Percentiles rank a stretch among this genome's conserved stretches.
phyloP scores from a whole-genome alignment of 208 protist genomes.

The Trypanosoma cruzi region DNA sequence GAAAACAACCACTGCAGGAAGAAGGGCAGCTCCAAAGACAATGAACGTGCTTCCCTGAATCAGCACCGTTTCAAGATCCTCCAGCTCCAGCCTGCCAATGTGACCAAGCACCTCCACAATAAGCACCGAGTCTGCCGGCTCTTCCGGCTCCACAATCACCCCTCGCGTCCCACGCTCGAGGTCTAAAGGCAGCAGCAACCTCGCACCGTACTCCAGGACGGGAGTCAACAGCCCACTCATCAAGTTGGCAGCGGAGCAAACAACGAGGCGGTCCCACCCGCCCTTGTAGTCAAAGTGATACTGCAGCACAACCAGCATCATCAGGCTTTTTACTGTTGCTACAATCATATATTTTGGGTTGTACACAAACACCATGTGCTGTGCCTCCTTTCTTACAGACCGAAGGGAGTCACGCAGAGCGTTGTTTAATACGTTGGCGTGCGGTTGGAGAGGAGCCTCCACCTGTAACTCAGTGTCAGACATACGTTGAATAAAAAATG shows the following conservation, averaged over 20 bases:
- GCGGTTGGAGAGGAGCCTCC: background rate
- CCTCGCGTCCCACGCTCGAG: conserved; percentile 25
- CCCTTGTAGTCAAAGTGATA: conserved; percentile 58
- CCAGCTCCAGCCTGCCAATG: conserved; percentile 46
- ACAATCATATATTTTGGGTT: conserved; percentile 60
- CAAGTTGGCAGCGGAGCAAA: conserved; percentile 56
- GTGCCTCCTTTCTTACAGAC: conserved; percentile 41
- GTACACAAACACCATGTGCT: conserved; percentile 50
- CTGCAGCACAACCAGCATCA: conserved; percentile 62
- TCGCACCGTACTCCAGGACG: conserved; percentile 50
- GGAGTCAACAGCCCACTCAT: conserved; percentile 56
- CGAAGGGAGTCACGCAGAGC: conserved; percentile 42
- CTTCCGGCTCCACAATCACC: conserved; percentile 42
- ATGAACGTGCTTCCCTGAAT: conserved; percentile 66
- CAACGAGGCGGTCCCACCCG: conserved; percentile 55
- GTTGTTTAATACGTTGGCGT: conserved; percentile 42
- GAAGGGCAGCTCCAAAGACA: conserved; percentile 44
- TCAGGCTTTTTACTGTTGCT: conserved; percentile 47
- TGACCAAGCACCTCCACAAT: conserved; percentile 62
- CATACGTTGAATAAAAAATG: conserved; percentile 29
- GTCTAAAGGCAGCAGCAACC: conserved; percentile 35
- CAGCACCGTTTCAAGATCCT: conserved; percentile 55
- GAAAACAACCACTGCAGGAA: conserved; percentile 46
- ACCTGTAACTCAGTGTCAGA: background rate
- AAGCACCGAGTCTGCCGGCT: conserved; percentile 45